Percentiles rank a stretch among this genome's conserved stretches.
Evolutionary conservation across 805 yeast species (phyloP).

Genomic region (Ogataea nakhonphanomensis): DNA sequence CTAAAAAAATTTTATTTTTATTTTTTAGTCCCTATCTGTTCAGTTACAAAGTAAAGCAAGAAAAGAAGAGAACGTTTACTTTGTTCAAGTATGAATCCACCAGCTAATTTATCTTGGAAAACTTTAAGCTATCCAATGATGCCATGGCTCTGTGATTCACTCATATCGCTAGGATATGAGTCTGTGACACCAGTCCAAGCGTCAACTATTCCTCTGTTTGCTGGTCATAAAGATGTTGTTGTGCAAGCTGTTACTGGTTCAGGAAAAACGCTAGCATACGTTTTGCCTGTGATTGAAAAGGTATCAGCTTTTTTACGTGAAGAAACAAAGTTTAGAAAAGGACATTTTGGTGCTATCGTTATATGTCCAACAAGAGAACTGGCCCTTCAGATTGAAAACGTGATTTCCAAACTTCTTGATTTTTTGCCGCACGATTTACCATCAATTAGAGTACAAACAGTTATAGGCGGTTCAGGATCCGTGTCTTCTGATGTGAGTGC

Average conservation of each 20-base stretch:
- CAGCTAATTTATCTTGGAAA: conserved; percentile 45
- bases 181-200: conserved; percentile 98
- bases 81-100: neutral
- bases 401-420: conserved; percentile 55
- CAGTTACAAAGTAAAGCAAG: neutral
- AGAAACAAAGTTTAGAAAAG: conserved; percentile 43
- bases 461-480: conserved; percentile 61
- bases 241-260: conserved; percentile 98
- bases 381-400: conserved; percentile 68
- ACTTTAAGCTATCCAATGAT: conserved; percentile 48
- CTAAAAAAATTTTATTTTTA: too few species aligned
- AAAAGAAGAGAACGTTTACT: too few species aligned
- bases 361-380: conserved; percentile 67
- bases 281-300: conserved; percentile 76
- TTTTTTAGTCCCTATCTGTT: too few species aligned
- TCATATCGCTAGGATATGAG: conserved; percentile 69
- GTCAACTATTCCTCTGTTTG: conserved; percentile 80
- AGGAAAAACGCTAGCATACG: conserved; percentile 93
- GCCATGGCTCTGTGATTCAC: conserved; percentile 72
- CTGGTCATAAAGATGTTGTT: conserved; percentile 87
- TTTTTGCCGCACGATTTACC: conserved; percentile 47
- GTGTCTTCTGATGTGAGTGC: conserved; percentile 68
- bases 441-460: conserved; percentile 50
- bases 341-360: conserved; percentile 68
- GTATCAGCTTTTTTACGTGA: conserved; percentile 33